Percentiles rank a stretch among this genome's conserved stretches.
Conservation (phyloP, 2,329 filamentous ascomycete species). For the Boeremia exigua region DNA sequence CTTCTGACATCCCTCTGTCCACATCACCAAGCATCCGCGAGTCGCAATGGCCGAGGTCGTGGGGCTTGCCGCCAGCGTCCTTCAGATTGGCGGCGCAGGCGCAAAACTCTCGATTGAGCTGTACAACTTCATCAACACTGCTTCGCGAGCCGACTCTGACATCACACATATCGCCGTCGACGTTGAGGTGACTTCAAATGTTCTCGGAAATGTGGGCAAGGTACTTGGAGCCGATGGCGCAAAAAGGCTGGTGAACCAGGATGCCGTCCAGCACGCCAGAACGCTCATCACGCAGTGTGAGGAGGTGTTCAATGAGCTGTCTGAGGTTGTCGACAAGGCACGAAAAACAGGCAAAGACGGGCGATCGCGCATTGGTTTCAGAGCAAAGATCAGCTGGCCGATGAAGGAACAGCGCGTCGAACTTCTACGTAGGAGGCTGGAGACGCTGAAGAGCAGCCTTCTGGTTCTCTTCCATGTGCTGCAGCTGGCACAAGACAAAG, state of each 20-base stretch:
- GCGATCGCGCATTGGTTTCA: constrained; percentile 19
- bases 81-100: constrained; percentile 34
- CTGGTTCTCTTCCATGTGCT: constrained; percentile 36
- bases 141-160: constrained; percentile 30
- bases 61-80: constrained; percentile 33
- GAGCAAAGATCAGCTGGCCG: constrained; percentile 33
- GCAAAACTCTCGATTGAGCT: constrained; percentile 31
- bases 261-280: constrained; percentile 31
- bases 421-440: constrained; percentile 29
- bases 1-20: background rate
- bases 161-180: constrained; percentile 34
- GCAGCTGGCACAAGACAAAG: constrained; percentile 31
- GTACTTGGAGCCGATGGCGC: constrained; percentile 27
- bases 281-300: constrained; percentile 35
- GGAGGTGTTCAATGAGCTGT: constrained; percentile 33
- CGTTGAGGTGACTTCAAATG: constrained; percentile 33
- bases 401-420: constrained; percentile 35
- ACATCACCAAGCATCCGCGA: too few relatives aligned
- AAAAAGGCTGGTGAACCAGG: constrained; percentile 23
- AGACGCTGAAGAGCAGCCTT: constrained; percentile 38
- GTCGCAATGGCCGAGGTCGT: constrained; percentile 32
- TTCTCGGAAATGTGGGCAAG: constrained; percentile 30
- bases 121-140: constrained; percentile 29
- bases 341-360: constrained; percentile 23
- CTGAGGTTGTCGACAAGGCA: constrained; percentile 30